Conservation (phyloP, 2,329 filamentous ascomycete genomes). For the Pseudodiploospora longispora region DNA sequence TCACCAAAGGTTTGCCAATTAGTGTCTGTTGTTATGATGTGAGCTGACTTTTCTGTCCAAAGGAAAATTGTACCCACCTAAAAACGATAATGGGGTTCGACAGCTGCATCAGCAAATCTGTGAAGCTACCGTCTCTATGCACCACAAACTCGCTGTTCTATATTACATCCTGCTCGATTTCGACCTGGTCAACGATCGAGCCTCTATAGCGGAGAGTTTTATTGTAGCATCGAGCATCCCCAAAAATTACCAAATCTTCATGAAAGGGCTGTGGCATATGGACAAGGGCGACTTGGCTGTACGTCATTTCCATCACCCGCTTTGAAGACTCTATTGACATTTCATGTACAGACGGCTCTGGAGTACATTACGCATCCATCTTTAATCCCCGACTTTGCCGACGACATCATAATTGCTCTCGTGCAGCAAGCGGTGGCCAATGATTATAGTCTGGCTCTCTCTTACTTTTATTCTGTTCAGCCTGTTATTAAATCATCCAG, state of each 20-base stretch:
- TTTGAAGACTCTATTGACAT: neutral
- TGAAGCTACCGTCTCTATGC: slow-evolving; percentile 53
- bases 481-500: slow-evolving; percentile 59
- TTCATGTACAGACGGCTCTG: slow-evolving; percentile 47
- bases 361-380: slow-evolving; percentile 73
- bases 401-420: slow-evolving; percentile 68
- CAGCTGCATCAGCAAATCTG: slow-evolving; percentile 64
- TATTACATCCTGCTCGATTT: slow-evolving; percentile 80
- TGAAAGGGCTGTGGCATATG: slow-evolving; percentile 74
- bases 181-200: slow-evolving; percentile 43
- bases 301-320: slow-evolving; percentile 4
- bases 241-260: slow-evolving; percentile 68
- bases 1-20: slow-evolving; percentile 52
- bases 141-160: slow-evolving; percentile 74
- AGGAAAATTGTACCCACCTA: slow-evolving; percentile 66
- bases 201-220: slow-evolving; percentile 48
- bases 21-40: neutral
- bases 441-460: slow-evolving; percentile 59
- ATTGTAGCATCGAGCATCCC: slow-evolving; percentile 58
- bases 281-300: slow-evolving; percentile 64
- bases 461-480: slow-evolving; percentile 70
- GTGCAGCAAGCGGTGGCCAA: slow-evolving; percentile 51
- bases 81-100: slow-evolving; percentile 57
- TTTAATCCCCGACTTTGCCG: slow-evolving; percentile 70
- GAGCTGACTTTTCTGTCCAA: slow-evolving; percentile 5